Evolutionary conservation across 1,284 basidiomycete genomes (phyloP).

Genomic region (Boletus subluridellus): DNA sequence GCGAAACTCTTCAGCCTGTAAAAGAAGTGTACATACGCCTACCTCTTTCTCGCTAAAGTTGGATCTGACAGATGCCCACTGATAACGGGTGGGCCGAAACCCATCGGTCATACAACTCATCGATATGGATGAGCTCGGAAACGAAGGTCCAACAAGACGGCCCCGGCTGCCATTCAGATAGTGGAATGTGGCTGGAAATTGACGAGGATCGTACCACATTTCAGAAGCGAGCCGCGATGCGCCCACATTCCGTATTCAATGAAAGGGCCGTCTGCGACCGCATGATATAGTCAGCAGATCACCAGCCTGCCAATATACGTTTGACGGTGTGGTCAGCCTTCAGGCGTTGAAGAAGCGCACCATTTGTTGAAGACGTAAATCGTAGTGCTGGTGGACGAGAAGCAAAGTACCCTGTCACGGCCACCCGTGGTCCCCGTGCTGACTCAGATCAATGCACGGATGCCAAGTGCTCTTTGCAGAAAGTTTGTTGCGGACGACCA

Average conservation of each 20-base stretch:
- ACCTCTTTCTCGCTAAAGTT: too few relatives aligned
- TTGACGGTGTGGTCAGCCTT: background rate
- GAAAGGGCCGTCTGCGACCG: background rate
- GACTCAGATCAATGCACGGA: background rate
- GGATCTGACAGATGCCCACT: too few relatives aligned
- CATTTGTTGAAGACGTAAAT: background rate
- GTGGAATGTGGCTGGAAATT: background rate
- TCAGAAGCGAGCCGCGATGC: too few relatives aligned
- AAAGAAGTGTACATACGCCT: too few relatives aligned
- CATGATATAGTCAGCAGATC: background rate
- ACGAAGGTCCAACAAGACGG: too few relatives aligned
- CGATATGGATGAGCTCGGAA: too few relatives aligned
- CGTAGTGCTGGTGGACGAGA: background rate
- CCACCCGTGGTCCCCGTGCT: background rate
- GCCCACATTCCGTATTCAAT: too few relatives aligned
- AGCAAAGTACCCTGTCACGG: background rate
- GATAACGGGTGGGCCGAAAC: too few relatives aligned
- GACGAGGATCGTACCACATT: background rate
- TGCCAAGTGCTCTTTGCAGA: too few relatives aligned
- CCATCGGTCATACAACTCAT: too few relatives aligned
- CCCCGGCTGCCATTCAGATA: too few relatives aligned
- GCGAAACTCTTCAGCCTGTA: too few relatives aligned
- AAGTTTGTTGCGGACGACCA: background rate
- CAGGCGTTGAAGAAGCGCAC: background rate
- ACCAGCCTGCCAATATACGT: background rate